Conservation (phyloP, 2,329 filamentous ascomycete genomes). For the Rosellinia necatrix region DNA sequence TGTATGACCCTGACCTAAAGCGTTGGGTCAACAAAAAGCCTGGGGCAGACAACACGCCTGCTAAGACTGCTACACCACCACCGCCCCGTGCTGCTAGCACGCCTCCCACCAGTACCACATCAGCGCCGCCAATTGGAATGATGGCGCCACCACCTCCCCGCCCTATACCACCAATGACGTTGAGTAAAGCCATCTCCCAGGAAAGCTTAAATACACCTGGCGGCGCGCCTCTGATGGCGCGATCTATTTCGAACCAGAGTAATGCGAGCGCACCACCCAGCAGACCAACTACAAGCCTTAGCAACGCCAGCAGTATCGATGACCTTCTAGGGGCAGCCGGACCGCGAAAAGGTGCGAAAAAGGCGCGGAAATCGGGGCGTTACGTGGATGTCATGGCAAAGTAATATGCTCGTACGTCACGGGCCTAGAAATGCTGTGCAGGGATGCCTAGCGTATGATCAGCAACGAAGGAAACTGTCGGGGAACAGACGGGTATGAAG, state of each 20-base stretch:
- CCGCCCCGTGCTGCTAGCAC: slow-evolving; percentile 69
- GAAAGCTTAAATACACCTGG: slow-evolving; percentile 44
- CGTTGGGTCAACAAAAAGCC: slow-evolving; percentile 98
- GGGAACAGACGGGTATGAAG: background rate
- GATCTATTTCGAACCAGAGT: slow-evolving; percentile 55
- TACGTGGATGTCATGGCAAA: slow-evolving; percentile 98
- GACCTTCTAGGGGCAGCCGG: slow-evolving; percentile 80
- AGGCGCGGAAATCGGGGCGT: slow-evolving; percentile 78
- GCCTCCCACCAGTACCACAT: slow-evolving; percentile 51
- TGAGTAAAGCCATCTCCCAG: slow-evolving; percentile 43
- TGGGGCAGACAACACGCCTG: slow-evolving; percentile 64
- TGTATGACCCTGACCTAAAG: slow-evolving; percentile 94
- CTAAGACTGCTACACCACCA: slow-evolving; percentile 73
- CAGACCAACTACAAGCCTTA: slow-evolving; percentile 79
- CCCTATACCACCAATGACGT: slow-evolving; percentile 36
- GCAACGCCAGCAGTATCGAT: slow-evolving; percentile 92
- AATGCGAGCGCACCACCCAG: slow-evolving; percentile 59
- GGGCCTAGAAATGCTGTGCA: background rate
- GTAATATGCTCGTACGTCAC: slow-evolving; percentile 36
- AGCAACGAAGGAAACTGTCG: background rate
- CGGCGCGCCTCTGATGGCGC: slow-evolving; percentile 49
- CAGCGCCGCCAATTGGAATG: slow-evolving; percentile 38
- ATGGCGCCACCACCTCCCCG: slow-evolving; percentile 30
- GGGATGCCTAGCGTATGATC: slow-evolving; percentile 3
- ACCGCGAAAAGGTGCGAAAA: slow-evolving; percentile 70